Evolutionary conservation across 1,139 yeast genomes (phyloP).

Genomic region (Wickerhamiella infanticola): DNA sequence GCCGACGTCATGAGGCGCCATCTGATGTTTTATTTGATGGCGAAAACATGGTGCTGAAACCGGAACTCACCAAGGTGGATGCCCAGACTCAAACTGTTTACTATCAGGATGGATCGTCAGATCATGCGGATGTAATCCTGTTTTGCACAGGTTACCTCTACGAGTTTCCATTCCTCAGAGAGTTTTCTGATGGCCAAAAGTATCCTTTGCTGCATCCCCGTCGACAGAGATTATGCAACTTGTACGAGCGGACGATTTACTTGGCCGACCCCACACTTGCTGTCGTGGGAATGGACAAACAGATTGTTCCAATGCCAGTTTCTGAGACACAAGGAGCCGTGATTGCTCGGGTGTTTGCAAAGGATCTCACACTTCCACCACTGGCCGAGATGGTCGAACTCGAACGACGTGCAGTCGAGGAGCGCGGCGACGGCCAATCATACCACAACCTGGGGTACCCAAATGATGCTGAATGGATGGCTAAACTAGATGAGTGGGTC

Average conservation of each 20-base stretch:
- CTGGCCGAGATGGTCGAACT: constrained; percentile 27
- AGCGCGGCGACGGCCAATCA: constrained; percentile 28
- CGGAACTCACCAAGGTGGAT: constrained; percentile 27
- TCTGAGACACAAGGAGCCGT: constrained; percentile 46
- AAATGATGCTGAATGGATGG: constrained; percentile 33
- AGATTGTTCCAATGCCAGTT: constrained; percentile 42
- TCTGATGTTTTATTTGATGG: constrained; percentile 23
- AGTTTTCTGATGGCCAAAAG: background rate
- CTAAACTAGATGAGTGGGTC: constrained; percentile 28
- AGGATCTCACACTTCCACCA: constrained; percentile 32
- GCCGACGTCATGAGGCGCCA: constrained; percentile 9
- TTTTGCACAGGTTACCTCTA: constrained; percentile 53
- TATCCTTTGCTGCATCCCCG: constrained; percentile 17
- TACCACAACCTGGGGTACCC: constrained; percentile 36
- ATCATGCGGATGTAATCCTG: constrained; percentile 34
- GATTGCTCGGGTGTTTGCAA: constrained; percentile 40
- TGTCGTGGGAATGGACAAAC: constrained; percentile 36
- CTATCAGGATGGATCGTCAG: constrained; percentile 29
- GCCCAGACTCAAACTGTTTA: constrained; percentile 22
- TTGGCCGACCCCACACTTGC: constrained; percentile 42
- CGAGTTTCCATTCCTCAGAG: constrained; percentile 32
- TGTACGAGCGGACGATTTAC: constrained; percentile 39
- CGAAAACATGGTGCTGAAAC: constrained; percentile 28
- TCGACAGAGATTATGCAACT: constrained; percentile 33
- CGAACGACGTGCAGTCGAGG: constrained; percentile 26